Conservation (phyloP, 2,329 filamentous ascomycete species). For the Microascus cirrosus region DNA sequence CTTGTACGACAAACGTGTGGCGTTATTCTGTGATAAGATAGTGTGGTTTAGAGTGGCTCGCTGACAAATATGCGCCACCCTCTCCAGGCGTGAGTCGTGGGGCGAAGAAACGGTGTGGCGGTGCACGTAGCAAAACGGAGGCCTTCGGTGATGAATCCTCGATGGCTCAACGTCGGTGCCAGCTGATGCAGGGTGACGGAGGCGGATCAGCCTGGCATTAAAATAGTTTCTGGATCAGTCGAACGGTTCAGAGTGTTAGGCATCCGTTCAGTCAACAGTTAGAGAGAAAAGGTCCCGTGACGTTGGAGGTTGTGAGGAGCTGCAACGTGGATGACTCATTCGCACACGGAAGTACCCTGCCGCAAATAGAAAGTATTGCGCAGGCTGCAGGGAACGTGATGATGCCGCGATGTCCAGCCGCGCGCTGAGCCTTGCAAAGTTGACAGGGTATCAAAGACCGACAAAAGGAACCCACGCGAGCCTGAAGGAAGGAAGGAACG, state of each 20-base stretch:
- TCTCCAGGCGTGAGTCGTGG: background rate
- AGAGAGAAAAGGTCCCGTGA: background rate
- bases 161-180: background rate
- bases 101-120: background rate
- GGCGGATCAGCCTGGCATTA: background rate
- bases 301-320: background rate
- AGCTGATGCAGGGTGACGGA: background rate
- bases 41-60: too few species aligned
- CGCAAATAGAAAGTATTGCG: background rate
- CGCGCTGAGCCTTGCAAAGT: background rate
- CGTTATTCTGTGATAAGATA: background rate
- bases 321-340: background rate
- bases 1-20: background rate
- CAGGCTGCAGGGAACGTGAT: background rate
- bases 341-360: background rate
- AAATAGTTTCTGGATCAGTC: background rate
- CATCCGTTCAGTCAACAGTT: background rate
- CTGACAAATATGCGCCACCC: background rate
- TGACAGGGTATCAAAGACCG: background rate
- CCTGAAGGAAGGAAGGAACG: too few species aligned
- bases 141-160: background rate
- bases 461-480: background rate
- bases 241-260: background rate
- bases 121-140: background rate
- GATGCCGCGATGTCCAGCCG: background rate